These are phyloP conservation scores for Trypanosoma melophagium DNA, from an alignment of 208 protist genomes.

Conservation along the genomic window DNA sequence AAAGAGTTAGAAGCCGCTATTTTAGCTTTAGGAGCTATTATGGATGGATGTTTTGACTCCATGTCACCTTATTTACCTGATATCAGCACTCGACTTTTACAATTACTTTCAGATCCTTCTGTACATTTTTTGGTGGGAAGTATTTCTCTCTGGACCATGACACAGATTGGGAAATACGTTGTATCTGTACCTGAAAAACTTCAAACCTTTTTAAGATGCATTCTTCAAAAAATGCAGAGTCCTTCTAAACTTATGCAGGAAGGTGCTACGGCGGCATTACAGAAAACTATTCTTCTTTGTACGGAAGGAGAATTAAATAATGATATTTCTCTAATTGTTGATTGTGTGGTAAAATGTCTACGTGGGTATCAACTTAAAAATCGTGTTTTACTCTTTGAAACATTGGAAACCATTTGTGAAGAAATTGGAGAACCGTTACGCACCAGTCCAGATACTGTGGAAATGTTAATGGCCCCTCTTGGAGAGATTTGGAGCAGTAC, in stretches of 20 bases:
- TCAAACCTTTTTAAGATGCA: slow-evolving; percentile 39
- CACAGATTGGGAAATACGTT: slow-evolving; percentile 67
- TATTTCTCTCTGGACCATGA: slow-evolving; percentile 91
- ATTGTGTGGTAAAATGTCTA: slow-evolving; percentile 53
- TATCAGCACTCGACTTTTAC: slow-evolving; percentile 73
- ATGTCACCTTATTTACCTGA: slow-evolving; percentile 75
- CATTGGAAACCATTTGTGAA: slow-evolving; percentile 61
- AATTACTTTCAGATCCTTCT: slow-evolving; percentile 57
- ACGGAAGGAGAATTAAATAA: slow-evolving; percentile 46
- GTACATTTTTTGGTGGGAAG: slow-evolving; percentile 88
- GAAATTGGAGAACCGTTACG: slow-evolving; percentile 49
- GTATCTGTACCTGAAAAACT: slow-evolving; percentile 31
- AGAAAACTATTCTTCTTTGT: slow-evolving; percentile 48
- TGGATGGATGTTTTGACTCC: slow-evolving; percentile 86
- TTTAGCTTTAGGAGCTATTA: slow-evolving; percentile 90
- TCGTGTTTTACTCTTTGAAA: slow-evolving; percentile 80
- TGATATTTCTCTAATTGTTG: slow-evolving; percentile 41
- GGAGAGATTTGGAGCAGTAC: slow-evolving; percentile 65
- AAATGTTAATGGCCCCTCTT: slow-evolving; percentile 53
- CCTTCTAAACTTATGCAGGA: slow-evolving; percentile 85
- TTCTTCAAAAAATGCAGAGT: slow-evolving; percentile 81
- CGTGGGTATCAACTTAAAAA: slow-evolving; percentile 87
- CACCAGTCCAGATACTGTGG: slow-evolving; percentile 32
- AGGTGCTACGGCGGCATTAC: slow-evolving; percentile 59
- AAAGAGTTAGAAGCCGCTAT: slow-evolving; percentile 87